Evolutionary conservation across 2,329 filamentous ascomycete genomes (phyloP), one percentile per base, ranked within the genome.

Genomic region (Neurospora crassa): DNA sequence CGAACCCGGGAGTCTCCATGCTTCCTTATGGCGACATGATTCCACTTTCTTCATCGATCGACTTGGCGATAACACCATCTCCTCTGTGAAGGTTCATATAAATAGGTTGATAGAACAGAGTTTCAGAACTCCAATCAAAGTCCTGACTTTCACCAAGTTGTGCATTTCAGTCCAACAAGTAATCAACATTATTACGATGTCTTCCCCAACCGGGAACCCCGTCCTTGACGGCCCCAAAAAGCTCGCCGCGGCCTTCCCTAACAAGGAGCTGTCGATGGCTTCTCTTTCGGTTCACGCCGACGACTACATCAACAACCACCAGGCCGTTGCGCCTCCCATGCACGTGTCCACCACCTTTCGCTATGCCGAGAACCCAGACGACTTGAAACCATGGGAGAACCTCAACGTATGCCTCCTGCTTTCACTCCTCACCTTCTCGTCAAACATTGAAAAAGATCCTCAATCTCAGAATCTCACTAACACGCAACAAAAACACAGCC

Each of bases 271-370:
- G 68, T 85, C 88, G 5, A 83, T 92, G 68, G 87, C 92, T 8
- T 93, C 93, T 6, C 86, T 88, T 71, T 88, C 91, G n/a, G 84
- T 97, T 74, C 94, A 97, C 79, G 92, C 91, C 73, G 94, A 97
- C 78, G 90, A 96, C 82, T 85, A 84, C 76, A 86, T 96, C 77
- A 92, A 93, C 80, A 82, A 85, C 42, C 88, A 92, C 75, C 85
- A 89, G 69, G 93, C 96, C 78, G 91, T 98, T 70, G 94, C 95
- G 14, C 95, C 96, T 72, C 89, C 95, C 4, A 85, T 98, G 78
- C 95, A 98, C 80, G 89, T 96, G 74, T 94, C 93, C 73, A 97
- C 95, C 14, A 98, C 93, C 18, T 98, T 93, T 81, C 90, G 93
- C 76, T 98, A 97, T 80, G 84, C 86, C 40, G 81, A 84, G 70